Conservation (phyloP, 495 filamentous ascomycete species). For the Acidomyces sp. region DNA sequence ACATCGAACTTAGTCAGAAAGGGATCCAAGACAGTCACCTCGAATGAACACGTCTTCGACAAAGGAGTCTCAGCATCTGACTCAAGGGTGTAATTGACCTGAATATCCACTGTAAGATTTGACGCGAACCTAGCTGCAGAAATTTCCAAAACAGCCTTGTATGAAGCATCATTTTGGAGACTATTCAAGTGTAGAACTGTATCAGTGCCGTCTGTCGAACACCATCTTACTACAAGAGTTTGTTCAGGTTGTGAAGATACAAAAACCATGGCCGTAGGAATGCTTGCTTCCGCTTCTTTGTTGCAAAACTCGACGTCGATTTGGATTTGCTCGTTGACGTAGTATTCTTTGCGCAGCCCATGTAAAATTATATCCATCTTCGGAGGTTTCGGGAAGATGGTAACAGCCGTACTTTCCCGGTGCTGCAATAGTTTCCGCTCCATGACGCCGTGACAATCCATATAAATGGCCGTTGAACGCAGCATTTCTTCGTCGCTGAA, state of each 20-base stretch:
- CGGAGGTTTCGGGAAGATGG: conserved; percentile 75
- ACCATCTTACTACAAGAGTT: background rate
- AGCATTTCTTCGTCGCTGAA: conserved; percentile 7
- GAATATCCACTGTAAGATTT: conserved; percentile 57
- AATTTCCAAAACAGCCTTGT: conserved; percentile 1
- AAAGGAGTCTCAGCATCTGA: conserved; percentile 78
- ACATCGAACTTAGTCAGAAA: conserved; percentile 86
- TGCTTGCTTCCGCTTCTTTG: conserved; percentile 58
- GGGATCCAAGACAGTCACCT: conserved; percentile 60
- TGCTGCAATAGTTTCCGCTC: conserved; percentile 35
- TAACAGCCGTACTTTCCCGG: conserved; percentile 39
- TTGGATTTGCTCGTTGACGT: conserved; percentile 60
- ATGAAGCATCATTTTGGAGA: background rate
- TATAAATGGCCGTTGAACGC: conserved; percentile 18
- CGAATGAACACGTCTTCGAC: conserved; percentile 50
- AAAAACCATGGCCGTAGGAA: conserved; percentile 1
- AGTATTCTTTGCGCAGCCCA: conserved; percentile 55
- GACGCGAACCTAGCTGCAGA: conserved; percentile 36
- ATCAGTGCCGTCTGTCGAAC: conserved; percentile 5
- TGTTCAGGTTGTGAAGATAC: conserved; percentile 1
- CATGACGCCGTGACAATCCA: conserved; percentile 1
- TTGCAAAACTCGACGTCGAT: conserved; percentile 63
- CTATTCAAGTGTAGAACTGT: conserved; percentile 3
- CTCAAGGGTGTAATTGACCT: conserved; percentile 59
- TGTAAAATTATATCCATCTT: conserved; percentile 66